Percentiles rank a stretch among this genome's conserved stretches.
Evolutionary conservation across 2,329 filamentous ascomycete genomes (phyloP).

Genomic region (Neonectria coccinea): DNA sequence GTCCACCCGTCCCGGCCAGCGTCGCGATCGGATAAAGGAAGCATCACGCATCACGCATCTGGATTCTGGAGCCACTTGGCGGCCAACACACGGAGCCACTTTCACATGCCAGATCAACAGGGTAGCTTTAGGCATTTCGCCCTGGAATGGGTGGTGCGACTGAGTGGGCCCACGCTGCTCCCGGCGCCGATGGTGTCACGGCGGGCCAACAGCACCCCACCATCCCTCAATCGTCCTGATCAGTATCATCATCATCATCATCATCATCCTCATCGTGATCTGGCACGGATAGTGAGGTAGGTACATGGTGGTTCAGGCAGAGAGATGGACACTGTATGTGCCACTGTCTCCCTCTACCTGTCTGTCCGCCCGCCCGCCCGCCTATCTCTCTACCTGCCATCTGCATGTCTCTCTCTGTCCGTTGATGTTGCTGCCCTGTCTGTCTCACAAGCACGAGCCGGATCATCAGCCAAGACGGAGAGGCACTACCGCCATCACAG

Average conservation of each 20-base stretch:
- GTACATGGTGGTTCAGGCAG: neutral
- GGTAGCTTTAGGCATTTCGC: slow-evolving; percentile 14
- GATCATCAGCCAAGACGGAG: neutral
- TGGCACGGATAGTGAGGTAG: neutral
- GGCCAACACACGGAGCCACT: slow-evolving; percentile 32
- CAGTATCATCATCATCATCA: slow-evolving; percentile 13
- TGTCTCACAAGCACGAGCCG: neutral
- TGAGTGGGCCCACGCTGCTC: slow-evolving; percentile 40
- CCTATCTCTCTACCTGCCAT: neutral
- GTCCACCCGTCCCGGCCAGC: neutral
- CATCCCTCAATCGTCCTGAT: slow-evolving; percentile 13
- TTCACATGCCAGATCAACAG: slow-evolving; percentile 47
- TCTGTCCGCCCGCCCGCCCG: too few species aligned
- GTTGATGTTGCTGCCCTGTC: too few species aligned
- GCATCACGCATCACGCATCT: neutral
- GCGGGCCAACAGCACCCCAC: slow-evolving; percentile 40
- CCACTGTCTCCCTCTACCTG: too few species aligned
- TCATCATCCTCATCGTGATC: slow-evolving; percentile 2
- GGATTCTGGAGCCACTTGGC: neutral
- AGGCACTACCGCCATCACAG: slow-evolving; percentile 6
- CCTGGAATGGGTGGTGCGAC: slow-evolving; percentile 36
- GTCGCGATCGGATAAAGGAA: neutral
- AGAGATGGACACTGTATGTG: neutral
- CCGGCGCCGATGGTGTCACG: slow-evolving; percentile 41
- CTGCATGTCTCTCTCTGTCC: neutral